These are phyloP conservation scores for Diaporthe nobilis DNA, from an alignment of 2,329 filamentous ascomycete genomes.

Conservation along the genomic window DNA sequence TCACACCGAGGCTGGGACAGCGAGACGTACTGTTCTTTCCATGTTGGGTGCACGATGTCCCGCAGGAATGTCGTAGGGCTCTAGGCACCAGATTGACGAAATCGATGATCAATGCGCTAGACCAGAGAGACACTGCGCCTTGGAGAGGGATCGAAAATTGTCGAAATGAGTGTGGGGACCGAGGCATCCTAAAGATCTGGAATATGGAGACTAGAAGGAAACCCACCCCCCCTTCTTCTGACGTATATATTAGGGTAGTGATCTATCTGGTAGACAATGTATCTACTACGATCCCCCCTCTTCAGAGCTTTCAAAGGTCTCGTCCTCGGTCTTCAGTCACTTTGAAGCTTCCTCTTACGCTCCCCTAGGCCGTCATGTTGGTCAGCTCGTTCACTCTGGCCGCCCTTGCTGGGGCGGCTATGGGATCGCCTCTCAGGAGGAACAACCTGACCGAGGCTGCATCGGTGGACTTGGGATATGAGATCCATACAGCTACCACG, in stretches of 20 bases:
- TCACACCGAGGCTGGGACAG: neutral
- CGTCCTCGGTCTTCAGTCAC: neutral
- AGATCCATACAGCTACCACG: constrained; percentile 45
- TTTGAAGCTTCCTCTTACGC: neutral
- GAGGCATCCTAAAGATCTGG: neutral
- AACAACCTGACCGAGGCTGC: constrained; percentile 28
- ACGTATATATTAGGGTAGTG: neutral
- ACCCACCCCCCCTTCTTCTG: neutral
- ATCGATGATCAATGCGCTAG: neutral
- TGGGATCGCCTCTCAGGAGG: constrained; percentile 17
- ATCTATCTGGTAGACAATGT: neutral
- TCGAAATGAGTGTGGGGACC: constrained; percentile 3
- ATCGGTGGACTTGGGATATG: constrained; percentile 49
- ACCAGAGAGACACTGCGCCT: neutral
- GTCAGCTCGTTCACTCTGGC: neutral
- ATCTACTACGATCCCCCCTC: neutral
- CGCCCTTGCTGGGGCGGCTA: neutral
- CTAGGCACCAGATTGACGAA: neutral
- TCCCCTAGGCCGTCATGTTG: neutral
- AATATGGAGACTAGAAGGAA: neutral
- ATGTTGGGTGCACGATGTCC: neutral
- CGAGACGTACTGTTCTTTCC: neutral
- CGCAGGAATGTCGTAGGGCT: neutral
- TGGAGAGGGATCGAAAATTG: neutral
- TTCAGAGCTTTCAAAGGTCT: too few relatives aligned